Evolutionary conservation across 441 rosid species (phyloP).

Genomic region (Cnidoscolus chayamansa): DNA sequence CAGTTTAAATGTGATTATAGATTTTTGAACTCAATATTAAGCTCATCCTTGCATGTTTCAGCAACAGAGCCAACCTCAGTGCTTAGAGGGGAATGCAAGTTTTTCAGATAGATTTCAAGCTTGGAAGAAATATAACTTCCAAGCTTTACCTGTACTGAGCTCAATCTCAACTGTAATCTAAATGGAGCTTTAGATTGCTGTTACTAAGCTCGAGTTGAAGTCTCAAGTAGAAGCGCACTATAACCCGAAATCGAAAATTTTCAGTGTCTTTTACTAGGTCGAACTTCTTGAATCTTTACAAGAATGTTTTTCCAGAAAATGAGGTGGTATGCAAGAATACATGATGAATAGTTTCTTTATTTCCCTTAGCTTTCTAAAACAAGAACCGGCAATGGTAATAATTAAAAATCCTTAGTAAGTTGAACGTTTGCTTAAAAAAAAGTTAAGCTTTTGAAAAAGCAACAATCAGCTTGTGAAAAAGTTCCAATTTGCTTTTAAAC

Average conservation of each 20-base stretch:
- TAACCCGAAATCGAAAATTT: no score
- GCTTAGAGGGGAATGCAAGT: not conserved
- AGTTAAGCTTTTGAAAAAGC: slow-evolving; percentile 33
- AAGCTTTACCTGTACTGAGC: no score
- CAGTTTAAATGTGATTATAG: no score
- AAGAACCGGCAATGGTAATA: slow-evolving; percentile 27
- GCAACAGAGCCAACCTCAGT: not conserved
- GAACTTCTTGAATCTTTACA: not conserved
- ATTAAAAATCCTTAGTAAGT: slow-evolving; percentile 1
- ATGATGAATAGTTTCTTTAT: slow-evolving; percentile 5
- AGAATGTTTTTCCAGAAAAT: slow-evolving; percentile 1
- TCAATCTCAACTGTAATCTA: no score
- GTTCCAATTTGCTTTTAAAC: slow-evolving; percentile 21
- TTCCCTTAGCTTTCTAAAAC: slow-evolving; percentile 6
- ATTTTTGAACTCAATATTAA: not conserved
- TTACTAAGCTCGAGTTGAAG: no score
- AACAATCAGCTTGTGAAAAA: slow-evolving; percentile 22
- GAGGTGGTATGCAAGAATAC: not conserved
- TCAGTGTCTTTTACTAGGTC: no score
- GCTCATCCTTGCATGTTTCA: not conserved
- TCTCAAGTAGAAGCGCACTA: no score
- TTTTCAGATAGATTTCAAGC: not conserved
- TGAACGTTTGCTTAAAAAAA: slow-evolving; percentile 16
- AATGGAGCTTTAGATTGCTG: no score
- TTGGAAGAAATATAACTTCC: no score